These are phyloP conservation scores for Neurospora africana DNA, from an alignment of 495 filamentous ascomycete species.

Conservation along the genomic window DNA sequence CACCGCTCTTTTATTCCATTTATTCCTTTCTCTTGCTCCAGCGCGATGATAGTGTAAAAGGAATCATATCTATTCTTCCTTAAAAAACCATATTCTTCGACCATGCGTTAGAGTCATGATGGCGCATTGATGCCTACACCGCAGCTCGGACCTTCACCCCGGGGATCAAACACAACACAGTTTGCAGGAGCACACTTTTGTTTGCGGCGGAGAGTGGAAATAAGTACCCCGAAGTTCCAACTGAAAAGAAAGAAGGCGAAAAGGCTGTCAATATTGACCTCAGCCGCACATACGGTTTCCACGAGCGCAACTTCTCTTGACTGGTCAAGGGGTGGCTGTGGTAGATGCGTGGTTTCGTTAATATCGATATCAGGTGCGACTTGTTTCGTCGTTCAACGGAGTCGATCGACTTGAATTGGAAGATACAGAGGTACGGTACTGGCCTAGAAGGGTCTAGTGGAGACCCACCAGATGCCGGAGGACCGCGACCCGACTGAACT, in stretches of 20 bases:
- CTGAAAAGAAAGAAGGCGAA: background rate
- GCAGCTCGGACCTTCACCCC: background rate
- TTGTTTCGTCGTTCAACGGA: background rate
- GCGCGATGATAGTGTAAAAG: background rate
- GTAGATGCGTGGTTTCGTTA: background rate
- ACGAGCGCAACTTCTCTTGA: background rate
- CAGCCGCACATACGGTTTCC: background rate
- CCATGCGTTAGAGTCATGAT: background rate
- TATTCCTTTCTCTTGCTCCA: background rate
- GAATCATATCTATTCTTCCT: background rate
- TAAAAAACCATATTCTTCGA: background rate
- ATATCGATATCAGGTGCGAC: background rate
- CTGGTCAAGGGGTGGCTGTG: background rate
- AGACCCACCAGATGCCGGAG: background rate
- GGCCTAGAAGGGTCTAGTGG: background rate
- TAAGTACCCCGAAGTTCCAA: background rate
- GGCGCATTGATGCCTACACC: background rate
- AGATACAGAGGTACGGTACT: background rate
- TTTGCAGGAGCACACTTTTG: background rate
- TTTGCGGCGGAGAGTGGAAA: background rate
- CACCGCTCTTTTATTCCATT: background rate
- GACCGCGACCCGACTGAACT: background rate
- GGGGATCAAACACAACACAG: background rate
- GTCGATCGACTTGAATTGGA: background rate
- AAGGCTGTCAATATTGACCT: background rate